These are phyloP conservation scores for Paxillus involutus DNA, from an alignment of 768 basidiomycete species.

Conservation along the genomic window DNA sequence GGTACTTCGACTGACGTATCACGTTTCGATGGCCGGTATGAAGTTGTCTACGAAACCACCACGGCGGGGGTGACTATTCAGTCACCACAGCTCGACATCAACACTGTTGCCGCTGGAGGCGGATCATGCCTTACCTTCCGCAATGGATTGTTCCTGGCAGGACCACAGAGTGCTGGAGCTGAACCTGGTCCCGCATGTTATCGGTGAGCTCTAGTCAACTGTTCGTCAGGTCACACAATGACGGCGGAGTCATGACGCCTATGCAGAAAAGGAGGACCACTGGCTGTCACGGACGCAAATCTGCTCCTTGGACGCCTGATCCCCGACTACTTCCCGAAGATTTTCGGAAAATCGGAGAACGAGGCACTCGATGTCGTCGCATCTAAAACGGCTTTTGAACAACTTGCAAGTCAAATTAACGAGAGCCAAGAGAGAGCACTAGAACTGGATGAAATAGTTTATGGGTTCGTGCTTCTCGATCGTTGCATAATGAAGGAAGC, in stretches of 20 bases:
- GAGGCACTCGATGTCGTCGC: slow-evolving; percentile 81
- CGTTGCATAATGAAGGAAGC: background rate
- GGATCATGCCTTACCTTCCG: slow-evolving; percentile 87
- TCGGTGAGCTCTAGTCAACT: slow-evolving; percentile 45
- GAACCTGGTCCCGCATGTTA: slow-evolving; percentile 94
- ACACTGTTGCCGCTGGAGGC: slow-evolving; percentile 94
- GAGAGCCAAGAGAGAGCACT: slow-evolving; percentile 56
- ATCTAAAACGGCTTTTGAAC: slow-evolving; percentile 64
- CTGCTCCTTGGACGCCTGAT: slow-evolving; percentile 85
- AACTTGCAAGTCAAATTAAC: slow-evolving; percentile 71
- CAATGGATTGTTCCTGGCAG: slow-evolving; percentile 88
- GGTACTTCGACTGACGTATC: slow-evolving; percentile 97
- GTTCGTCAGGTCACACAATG: background rate
- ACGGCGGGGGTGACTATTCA: slow-evolving; percentile 94
- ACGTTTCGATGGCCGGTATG: slow-evolving; percentile 86
- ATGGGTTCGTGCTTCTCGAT: slow-evolving; percentile 53
- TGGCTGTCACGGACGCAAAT: slow-evolving; percentile 94
- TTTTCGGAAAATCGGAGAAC: slow-evolving; percentile 87
- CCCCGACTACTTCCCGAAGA: slow-evolving; percentile 91
- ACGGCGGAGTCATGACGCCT: background rate
- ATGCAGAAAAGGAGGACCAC: slow-evolving; percentile 80
- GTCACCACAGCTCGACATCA: slow-evolving; percentile 91
- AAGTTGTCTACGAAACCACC: slow-evolving; percentile 93
- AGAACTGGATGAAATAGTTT: slow-evolving; percentile 81
- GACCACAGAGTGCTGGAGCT: slow-evolving; percentile 91